These are phyloP conservation scores for Hemileia vastatrix DNA, from an alignment of 1,284 basidiomycete genomes.

Conservation along the genomic window DNA sequence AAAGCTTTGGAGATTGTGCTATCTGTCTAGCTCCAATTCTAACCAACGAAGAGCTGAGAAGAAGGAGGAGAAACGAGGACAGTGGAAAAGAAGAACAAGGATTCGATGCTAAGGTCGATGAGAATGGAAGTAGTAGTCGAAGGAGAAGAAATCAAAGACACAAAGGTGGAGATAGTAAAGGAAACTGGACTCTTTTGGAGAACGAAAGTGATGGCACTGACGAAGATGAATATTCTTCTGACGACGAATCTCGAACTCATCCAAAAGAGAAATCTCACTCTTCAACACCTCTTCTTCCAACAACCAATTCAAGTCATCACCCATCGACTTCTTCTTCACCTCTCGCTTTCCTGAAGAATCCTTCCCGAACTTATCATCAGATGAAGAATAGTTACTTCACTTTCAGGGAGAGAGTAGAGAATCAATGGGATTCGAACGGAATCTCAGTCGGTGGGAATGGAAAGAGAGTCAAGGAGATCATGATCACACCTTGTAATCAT, in stretches of 20 bases:
- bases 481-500: conserved; percentile 40
- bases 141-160: not conserved
- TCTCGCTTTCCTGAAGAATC: not conserved
- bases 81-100: conserved; percentile 20
- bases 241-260: conserved; percentile 1
- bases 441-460: conserved; percentile 11
- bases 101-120: conserved; percentile 17
- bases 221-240: conserved; percentile 13
- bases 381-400: conserved; percentile 2
- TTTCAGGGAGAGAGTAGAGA: conserved; percentile 1
- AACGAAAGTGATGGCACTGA: conserved; percentile 20
- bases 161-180: conserved; percentile 17
- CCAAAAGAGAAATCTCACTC: conserved; percentile 20
- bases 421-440: not conserved
- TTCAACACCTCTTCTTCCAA: not conserved
- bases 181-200: conserved; percentile 13
- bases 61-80: conserved; percentile 2
- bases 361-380: not conserved
- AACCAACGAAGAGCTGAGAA: not conserved
- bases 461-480: conserved; percentile 7
- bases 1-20: conserved; percentile 34
- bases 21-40: conserved; percentile 39
- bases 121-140: conserved; percentile 5
- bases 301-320: not conserved
- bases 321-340: not conserved